Percentiles rank a stretch among this genome's conserved stretches.
Conservation (phyloP, 352 stramenopile genomes). For the Blastocystis sp. region DNA sequence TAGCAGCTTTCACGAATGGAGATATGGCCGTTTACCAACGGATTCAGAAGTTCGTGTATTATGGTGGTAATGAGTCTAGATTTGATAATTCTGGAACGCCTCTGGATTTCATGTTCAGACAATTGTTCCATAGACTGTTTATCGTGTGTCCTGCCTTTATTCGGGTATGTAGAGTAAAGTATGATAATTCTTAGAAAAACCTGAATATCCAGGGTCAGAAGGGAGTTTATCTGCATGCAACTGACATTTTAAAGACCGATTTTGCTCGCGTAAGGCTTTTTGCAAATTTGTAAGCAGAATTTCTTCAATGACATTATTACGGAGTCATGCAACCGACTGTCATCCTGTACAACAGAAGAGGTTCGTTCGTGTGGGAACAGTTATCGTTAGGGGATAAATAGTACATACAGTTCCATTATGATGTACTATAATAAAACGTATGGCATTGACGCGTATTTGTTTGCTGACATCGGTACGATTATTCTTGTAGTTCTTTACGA, state of each 20-base stretch:
- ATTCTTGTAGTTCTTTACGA: slow-evolving; percentile 35
- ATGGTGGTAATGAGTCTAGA: background rate
- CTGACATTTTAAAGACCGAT: slow-evolving; percentile 54
- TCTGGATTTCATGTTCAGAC: slow-evolving; percentile 54
- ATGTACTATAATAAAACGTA: background rate
- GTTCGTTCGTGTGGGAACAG: background rate
- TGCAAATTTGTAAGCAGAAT: background rate
- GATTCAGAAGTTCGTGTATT: slow-evolving; percentile 20
- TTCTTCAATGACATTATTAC: slow-evolving; percentile 60
- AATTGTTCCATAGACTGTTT: slow-evolving; percentile 37
- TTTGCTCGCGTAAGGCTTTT: background rate
- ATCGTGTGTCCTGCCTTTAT: slow-evolving; percentile 49
- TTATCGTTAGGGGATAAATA: background rate
- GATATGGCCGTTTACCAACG: slow-evolving; percentile 25
- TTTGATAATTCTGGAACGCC: slow-evolving; percentile 33
- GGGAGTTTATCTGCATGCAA: background rate
- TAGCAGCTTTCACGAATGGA: background rate
- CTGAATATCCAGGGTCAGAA: background rate
- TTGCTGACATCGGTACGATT: slow-evolving; percentile 41
- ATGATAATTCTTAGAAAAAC: background rate
- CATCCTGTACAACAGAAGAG: background rate
- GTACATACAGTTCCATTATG: background rate
- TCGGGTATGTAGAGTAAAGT: background rate
- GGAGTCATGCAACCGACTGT: background rate
- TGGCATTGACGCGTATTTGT: slow-evolving; percentile 46